phyloP scores from a whole-genome alignment of 2,329 filamentous ascomycete genomes.

The Fusarium beomiforme region DNA sequence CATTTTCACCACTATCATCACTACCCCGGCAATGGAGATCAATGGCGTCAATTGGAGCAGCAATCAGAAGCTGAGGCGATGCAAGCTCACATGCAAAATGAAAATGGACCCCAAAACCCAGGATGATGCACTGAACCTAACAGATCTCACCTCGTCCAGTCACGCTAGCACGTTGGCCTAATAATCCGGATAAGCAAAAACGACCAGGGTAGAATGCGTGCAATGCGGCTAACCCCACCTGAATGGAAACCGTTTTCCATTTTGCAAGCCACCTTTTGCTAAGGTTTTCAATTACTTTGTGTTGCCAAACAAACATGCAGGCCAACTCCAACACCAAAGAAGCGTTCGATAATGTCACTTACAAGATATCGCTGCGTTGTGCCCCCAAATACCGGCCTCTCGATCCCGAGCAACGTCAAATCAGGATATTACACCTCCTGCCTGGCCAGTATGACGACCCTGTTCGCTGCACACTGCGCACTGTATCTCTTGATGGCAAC shows the following conservation, averaged over 20 bases:
- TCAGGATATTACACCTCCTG: constrained; percentile 1
- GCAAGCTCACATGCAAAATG: constrained; percentile 19
- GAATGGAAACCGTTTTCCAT: not conserved
- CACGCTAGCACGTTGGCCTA: not conserved
- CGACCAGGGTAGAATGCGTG: not conserved
- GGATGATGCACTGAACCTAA: not conserved
- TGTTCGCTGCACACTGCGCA: not conserved
- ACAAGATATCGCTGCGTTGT: not conserved
- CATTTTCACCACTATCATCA: constrained; percentile 39
- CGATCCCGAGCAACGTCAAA: not conserved
- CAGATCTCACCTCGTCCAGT: not conserved
- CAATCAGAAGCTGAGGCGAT: constrained; percentile 34
- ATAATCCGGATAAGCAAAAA: not conserved
- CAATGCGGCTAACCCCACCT: too few relatives aligned
- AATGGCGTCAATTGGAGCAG: constrained; percentile 29
- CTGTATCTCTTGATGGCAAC: not conserved
- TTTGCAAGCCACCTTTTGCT: not conserved
- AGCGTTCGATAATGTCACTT: too few relatives aligned
- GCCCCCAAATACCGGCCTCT: not conserved
- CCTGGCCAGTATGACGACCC: not conserved
- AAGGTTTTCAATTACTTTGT: not conserved
- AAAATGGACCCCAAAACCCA: constrained; percentile 11
- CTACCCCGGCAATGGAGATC: constrained; percentile 16
- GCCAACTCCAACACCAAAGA: fast-evolving
- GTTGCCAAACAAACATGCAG: not conserved